Base-by-base conservation (phyloP, 345 rosid species). In the Physaria fendleri region DNA sequence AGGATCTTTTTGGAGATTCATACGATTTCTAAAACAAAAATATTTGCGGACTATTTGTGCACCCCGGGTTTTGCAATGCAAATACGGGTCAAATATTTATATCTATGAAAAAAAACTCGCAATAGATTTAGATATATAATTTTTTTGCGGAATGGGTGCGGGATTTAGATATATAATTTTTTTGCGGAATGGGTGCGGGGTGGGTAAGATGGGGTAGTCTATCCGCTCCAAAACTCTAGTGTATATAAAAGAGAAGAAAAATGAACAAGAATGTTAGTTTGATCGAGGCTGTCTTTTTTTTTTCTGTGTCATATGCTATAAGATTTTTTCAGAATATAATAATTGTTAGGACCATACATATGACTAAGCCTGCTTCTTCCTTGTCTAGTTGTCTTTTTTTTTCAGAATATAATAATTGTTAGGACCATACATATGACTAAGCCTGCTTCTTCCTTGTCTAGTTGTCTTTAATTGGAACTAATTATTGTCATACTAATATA, bases 201-300 rank as follows among this genome's bases (percentile, higher is more conserved):
- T n/a, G n/a, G n/a, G n/a, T n/a, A n/a, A n/a, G n/a, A n/a, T n/a
- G n/a, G n/a, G n/a, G n/a, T n/a, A n/a, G n/a, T n/a, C n/a, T n/a
- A n/a, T n/a, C n/a, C n/a, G n/a, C n/a, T n/a, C n/a, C n/a, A n/a
- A n/a, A n/a, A n/a, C n/a, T n/a, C n/a, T n/a, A n/a, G n/a, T n/a
- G n/a, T n/a, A n/a, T n/a, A n/a, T n/a, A n/a, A 29, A 10, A 10
- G 28, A 42, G 20, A 23, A 27, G 25, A 64, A 23, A 20, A 20
- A 53, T 22, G 55, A 65, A 45, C 49, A 22, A 23, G 65, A 41
- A 67, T 49, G 53, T 49, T 49, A 58, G 71, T 49, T 40, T 58
- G 59, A 66, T 58, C 37, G 39, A 65, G 56, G n/a, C 4, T 56
- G 49, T 48, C 41, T 25, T 64, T 42, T 23, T 15, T 21, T 16